Conservation (phyloP, 2,329 filamentous ascomycete genomes). For the Fusarium anthophilum region DNA sequence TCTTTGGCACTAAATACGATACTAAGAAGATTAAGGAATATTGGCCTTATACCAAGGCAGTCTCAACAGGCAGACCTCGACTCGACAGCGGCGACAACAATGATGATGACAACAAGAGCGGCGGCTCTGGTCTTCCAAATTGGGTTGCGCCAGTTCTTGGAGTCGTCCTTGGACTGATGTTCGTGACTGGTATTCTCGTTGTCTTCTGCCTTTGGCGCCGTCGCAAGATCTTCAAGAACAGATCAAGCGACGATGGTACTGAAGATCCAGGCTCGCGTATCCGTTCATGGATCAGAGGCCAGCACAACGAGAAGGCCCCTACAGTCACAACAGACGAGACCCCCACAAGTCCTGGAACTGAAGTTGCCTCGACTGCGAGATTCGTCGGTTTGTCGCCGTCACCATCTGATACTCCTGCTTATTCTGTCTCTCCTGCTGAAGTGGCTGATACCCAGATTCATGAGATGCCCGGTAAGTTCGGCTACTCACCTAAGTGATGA, state of each 20-base stretch:
- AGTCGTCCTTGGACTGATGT: slow-evolving; percentile 67
- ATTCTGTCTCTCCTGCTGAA: slow-evolving; percentile 44
- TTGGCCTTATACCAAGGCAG: slow-evolving; percentile 65
- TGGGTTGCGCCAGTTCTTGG: slow-evolving; percentile 71
- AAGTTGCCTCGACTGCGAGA: slow-evolving; percentile 44
- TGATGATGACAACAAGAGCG: slow-evolving; percentile 29
- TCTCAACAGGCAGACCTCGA: slow-evolving; percentile 30
- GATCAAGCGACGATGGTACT: slow-evolving; percentile 51
- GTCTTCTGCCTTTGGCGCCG: slow-evolving; percentile 63
- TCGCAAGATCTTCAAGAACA: slow-evolving; percentile 53
- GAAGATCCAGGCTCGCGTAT: slow-evolving; percentile 60
- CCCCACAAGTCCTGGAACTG: slow-evolving; percentile 51
- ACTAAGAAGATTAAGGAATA: slow-evolving; percentile 65
- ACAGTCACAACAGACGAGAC: slow-evolving; percentile 58
- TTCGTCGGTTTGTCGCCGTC: slow-evolving; percentile 10
- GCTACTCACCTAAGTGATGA: no score
- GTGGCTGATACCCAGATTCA: slow-evolving; percentile 56
- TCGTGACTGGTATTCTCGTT: slow-evolving; percentile 62
- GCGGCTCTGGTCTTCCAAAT: slow-evolving; percentile 55
- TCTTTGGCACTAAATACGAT: slow-evolving; percentile 67
- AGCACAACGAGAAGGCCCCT: slow-evolving; percentile 54
- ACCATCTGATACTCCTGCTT: slow-evolving; percentile 25
- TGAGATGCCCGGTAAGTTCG: slow-evolving; percentile 58
- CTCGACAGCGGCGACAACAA: slow-evolving; percentile 19
- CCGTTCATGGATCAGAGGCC: slow-evolving; percentile 62